These are phyloP conservation scores for Beauveria sp. DNA, from an alignment of 2,329 filamentous ascomycete species.

Conservation along the genomic window DNA sequence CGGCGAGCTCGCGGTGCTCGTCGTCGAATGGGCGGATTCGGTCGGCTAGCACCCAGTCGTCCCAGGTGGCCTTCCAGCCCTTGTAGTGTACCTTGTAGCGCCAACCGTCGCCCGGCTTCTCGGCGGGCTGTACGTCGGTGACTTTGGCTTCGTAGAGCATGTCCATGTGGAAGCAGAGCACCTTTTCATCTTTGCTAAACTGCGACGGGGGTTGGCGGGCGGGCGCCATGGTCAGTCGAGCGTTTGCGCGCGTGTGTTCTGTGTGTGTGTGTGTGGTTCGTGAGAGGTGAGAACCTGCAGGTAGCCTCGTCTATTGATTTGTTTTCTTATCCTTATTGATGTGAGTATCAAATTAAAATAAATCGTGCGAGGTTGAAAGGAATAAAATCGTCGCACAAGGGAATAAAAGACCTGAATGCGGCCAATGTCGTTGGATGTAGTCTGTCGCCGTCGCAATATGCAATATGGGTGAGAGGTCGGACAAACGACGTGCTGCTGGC, in stretches of 20 bases:
- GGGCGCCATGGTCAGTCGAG: constrained; percentile 29
- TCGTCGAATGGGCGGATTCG: constrained; percentile 90
- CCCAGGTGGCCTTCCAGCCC: constrained; percentile 99
- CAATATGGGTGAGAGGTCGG: too few relatives aligned
- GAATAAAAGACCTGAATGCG: too few relatives aligned
- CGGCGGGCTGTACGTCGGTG: constrained; percentile 65
- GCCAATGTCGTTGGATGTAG: too few relatives aligned
- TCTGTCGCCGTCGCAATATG: too few relatives aligned
- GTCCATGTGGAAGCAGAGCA: constrained; percentile 95
- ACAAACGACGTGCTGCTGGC: too few relatives aligned
- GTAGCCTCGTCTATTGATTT: too few relatives aligned
- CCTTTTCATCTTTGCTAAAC: constrained; percentile 76
- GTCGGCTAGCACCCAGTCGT: constrained; percentile 95
- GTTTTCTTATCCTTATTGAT: too few relatives aligned
- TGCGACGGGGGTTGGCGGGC: constrained; percentile 37
- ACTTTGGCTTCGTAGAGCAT: constrained; percentile 97
- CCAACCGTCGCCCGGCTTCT: constrained; percentile 61
- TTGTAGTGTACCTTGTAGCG: constrained; percentile 97
- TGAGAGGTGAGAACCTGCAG: too few relatives aligned
- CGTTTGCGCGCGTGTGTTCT: background rate
- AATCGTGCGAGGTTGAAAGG: too few relatives aligned
- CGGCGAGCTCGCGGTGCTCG: constrained; percentile 86
- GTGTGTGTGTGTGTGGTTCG: background rate
- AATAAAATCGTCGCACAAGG: too few relatives aligned
- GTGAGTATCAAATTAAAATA: too few relatives aligned